phyloP scores from a whole-genome alignment of 305 asterid species.

The Fraxinus ornus region DNA sequence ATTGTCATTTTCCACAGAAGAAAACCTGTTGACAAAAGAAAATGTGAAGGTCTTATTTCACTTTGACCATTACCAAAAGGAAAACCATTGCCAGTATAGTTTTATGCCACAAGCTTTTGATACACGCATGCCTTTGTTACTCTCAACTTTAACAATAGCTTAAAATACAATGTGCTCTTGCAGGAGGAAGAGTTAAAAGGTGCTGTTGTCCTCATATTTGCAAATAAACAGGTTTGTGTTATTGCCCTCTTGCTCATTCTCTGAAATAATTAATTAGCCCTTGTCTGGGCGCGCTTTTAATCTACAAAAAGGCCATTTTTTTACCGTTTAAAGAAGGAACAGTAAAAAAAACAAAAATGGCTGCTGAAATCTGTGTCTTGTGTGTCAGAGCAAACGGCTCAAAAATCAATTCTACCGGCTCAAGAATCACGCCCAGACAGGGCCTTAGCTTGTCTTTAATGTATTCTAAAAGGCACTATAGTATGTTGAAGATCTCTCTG shows the following conservation, averaged over 20 bases:
- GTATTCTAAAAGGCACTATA: neutral
- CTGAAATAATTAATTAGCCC: neutral
- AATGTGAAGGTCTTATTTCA: neutral
- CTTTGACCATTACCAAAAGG: neutral
- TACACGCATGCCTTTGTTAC: neutral
- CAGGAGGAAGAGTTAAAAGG: constrained; percentile 58
- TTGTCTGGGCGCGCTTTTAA: too few species aligned
- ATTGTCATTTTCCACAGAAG: neutral
- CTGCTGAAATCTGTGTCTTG: too few species aligned
- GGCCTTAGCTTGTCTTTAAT: too few species aligned
- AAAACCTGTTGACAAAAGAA: neutral
- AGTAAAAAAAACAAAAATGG: too few species aligned
- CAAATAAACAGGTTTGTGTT: constrained; percentile 46
- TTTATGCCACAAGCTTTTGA: constrained; percentile 3
- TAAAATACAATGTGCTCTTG: neutral
- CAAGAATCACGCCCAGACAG: too few species aligned
- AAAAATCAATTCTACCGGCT: too few species aligned
- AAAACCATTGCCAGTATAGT: neutral
- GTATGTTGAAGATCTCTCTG: constrained; percentile 11
- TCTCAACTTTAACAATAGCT: neutral
- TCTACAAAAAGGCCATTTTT: too few species aligned
- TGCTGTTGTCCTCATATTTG: constrained; percentile 49
- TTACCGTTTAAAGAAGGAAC: too few species aligned
- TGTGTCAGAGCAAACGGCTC: too few species aligned
- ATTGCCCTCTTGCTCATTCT: neutral